These are phyloP conservation scores for Termitomyces sp. DNA, from an alignment of 768 basidiomycete genomes.

Conservation along the genomic window DNA sequence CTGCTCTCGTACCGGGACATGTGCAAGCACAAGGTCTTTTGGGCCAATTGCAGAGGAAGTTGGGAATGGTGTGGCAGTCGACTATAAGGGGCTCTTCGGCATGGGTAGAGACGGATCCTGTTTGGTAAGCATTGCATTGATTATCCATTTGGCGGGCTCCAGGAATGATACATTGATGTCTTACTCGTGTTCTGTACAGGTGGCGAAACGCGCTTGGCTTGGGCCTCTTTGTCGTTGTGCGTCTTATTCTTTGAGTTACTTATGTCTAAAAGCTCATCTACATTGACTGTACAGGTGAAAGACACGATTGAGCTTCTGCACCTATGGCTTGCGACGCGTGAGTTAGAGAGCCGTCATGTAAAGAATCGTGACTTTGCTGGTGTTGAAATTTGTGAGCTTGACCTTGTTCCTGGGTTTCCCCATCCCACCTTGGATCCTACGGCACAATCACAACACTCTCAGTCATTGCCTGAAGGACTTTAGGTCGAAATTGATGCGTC, in stretches of 20 bases:
- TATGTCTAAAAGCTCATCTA: not conserved
- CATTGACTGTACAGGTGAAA: conserved; percentile 43
- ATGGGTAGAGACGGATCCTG: conserved; percentile 68
- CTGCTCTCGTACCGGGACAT: conserved; percentile 11
- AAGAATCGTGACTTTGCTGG: conserved; percentile 71
- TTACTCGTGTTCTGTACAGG: conserved; percentile 22
- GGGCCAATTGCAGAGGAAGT: conserved; percentile 25
- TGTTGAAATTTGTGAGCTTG: conserved; percentile 60
- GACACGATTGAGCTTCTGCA: conserved; percentile 67
- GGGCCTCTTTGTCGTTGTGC: conserved; percentile 63
- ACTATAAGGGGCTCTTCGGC: conserved; percentile 54
- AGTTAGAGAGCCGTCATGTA: conserved; percentile 51
- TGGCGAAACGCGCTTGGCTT: conserved; percentile 71
- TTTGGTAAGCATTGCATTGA: conserved; percentile 46
- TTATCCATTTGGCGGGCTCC: not conserved
- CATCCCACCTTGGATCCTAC: not conserved
- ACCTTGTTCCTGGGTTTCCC: conserved; percentile 45
- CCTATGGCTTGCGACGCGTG: conserved; percentile 41
- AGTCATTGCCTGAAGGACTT: conserved; percentile 1
- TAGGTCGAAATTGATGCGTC: not conserved
- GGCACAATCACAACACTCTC: not conserved
- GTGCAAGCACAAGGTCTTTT: conserved; percentile 9
- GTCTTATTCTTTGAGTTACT: conserved; percentile 17
- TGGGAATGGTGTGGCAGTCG: conserved; percentile 40
- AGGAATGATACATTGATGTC: not conserved